phyloP scores from a whole-genome alignment of 2,329 filamentous ascomycete genomes.

The Penicillium polonicum region DNA sequence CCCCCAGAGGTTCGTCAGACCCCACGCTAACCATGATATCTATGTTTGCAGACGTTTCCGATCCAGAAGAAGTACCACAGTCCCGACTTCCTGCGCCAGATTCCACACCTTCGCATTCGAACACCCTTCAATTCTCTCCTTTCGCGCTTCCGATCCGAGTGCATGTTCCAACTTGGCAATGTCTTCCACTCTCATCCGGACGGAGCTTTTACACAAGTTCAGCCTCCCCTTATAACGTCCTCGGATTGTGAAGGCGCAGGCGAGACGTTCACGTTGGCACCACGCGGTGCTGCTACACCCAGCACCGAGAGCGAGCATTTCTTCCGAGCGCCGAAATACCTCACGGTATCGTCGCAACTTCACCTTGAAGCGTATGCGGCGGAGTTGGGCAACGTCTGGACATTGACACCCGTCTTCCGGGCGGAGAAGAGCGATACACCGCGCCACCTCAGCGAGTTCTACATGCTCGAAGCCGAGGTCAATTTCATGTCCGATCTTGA shows the following conservation, averaged over 20 bases:
- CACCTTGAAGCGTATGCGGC: slow-evolving; percentile 91
- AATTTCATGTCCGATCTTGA: slow-evolving; percentile 71
- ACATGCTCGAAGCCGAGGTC: slow-evolving; percentile 94
- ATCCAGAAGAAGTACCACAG: slow-evolving; percentile 97
- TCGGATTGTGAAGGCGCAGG: slow-evolving; percentile 97
- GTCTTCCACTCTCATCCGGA: slow-evolving; percentile 68
- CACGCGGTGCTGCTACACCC: slow-evolving; percentile 37
- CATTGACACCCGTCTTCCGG: slow-evolving; percentile 87
- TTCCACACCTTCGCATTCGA: slow-evolving; percentile 83
- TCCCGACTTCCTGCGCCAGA: slow-evolving; percentile 79
- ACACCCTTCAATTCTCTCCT: slow-evolving; percentile 77
- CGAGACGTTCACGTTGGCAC: slow-evolving; percentile 77
- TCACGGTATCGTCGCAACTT: slow-evolving; percentile 92
- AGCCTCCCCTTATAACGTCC: slow-evolving; percentile 91
- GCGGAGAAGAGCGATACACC: slow-evolving; percentile 92
- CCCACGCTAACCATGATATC: slow-evolving; percentile 10
- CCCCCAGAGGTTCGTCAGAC: background rate
- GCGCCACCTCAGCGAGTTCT: slow-evolving; percentile 93
- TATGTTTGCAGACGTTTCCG: slow-evolving; percentile 68
- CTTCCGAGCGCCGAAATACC: slow-evolving; percentile 84
- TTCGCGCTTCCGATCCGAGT: slow-evolving; percentile 77
- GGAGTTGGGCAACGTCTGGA: slow-evolving; percentile 87
- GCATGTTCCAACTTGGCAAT: slow-evolving; percentile 67
- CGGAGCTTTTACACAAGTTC: slow-evolving; percentile 65
- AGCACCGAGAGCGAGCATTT: slow-evolving; percentile 56